Percentiles rank a stretch among this genome's conserved stretches.
Evolutionary conservation across 2,329 filamentous ascomycete species (phyloP).

Genomic region (Fusarium tuaranense): DNA sequence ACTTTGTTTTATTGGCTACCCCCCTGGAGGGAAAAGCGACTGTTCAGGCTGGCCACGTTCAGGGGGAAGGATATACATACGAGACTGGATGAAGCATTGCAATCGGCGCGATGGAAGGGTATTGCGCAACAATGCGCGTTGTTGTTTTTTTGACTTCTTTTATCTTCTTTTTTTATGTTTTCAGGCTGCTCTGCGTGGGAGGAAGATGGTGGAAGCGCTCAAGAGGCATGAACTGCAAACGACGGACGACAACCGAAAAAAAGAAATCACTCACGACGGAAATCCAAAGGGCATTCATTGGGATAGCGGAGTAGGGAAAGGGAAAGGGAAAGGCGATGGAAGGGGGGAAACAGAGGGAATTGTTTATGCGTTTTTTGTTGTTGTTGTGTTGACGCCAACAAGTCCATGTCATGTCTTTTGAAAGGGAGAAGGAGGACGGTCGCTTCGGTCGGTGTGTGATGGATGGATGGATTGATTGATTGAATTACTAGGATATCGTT

Average conservation of each 20-base stretch:
- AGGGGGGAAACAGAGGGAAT: slow-evolving; percentile 4
- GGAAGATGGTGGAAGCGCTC: slow-evolving; percentile 18
- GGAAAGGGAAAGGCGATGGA: not conserved
- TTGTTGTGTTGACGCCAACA: slow-evolving; percentile 9
- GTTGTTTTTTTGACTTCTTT: not conserved
- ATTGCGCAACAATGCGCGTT: slow-evolving; percentile 34
- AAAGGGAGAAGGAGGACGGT: slow-evolving; percentile 13
- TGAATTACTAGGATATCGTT: slow-evolving; percentile 41
- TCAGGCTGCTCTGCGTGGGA: slow-evolving; percentile 40
- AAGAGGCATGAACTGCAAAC: slow-evolving; percentile 30
- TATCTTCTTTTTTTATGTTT: slow-evolving; percentile 11
- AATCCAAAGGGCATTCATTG: slow-evolving; percentile 29
- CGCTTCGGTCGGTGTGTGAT: slow-evolving; percentile 6
- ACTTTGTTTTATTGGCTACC: slow-evolving; percentile 22
- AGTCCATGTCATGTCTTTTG: slow-evolving; percentile 8
- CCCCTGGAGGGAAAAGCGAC: slow-evolving; percentile 30
- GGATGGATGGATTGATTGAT: slow-evolving; percentile 6
- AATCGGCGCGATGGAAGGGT: slow-evolving; percentile 40
- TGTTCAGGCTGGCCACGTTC: slow-evolving; percentile 29
- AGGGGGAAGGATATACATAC: slow-evolving; percentile 17
- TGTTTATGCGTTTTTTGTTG: slow-evolving; percentile 19
- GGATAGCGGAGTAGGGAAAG: slow-evolving; percentile 33
- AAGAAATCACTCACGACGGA: slow-evolving; percentile 31
- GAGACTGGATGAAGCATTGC: slow-evolving; percentile 41
- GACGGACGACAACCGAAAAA: slow-evolving; percentile 36